These are phyloP conservation scores for Cyclanthera cordifolia DNA, from an alignment of 306 rosid species.

Conservation along the genomic window DNA sequence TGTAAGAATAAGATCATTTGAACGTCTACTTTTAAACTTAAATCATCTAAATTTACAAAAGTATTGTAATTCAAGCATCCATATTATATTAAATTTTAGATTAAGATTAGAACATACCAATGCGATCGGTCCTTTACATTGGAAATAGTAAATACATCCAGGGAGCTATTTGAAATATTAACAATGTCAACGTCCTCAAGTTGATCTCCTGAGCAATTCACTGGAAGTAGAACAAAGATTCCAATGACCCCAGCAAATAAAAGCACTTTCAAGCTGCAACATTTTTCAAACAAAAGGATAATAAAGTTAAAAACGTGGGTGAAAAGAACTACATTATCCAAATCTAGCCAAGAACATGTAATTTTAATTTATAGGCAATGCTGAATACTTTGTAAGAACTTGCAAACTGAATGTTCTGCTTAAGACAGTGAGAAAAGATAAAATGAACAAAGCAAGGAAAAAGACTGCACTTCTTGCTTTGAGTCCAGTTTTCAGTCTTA, in stretches of 20 bases:
- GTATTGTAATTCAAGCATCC: not conserved
- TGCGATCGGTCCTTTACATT: conserved; percentile 39
- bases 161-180: conserved; percentile 37
- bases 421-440: not conserved
- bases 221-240: conserved; percentile 68
- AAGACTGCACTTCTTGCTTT: not conserved
- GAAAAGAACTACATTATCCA: not conserved
- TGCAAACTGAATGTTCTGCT: too few relatives aligned
- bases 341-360: not conserved
- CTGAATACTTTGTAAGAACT: not conserved
- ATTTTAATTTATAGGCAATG: not conserved
- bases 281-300: not conserved
- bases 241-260: conserved; percentile 75
- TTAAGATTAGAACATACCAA: conserved; percentile 21
- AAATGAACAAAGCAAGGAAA: not conserved
- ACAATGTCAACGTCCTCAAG: conserved; percentile 30
- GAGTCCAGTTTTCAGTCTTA: not conserved
- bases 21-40: not conserved
- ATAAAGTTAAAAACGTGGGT: not conserved
- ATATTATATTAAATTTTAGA: not conserved
- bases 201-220: conserved; percentile 67
- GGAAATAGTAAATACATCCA: conserved; percentile 52
- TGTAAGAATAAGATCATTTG: not conserved
- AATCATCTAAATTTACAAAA: not conserved
- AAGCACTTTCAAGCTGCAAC: conserved; percentile 63